phyloP scores from a whole-genome alignment of 352 stramenopile species.

The Phytophthora crassamura region DNA sequence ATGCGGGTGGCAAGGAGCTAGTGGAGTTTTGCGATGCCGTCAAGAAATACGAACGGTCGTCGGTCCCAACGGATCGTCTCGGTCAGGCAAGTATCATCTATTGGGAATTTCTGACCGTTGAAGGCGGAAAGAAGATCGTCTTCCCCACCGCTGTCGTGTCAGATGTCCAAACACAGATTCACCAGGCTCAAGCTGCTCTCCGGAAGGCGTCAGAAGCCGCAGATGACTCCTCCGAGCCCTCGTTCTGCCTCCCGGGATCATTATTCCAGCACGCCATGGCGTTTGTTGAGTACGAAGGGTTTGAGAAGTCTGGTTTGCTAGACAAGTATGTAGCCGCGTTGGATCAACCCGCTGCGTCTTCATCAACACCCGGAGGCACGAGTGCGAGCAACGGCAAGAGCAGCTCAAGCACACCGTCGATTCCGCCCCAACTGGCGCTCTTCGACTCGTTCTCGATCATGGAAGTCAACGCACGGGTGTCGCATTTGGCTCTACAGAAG shows the following conservation, averaged over 20 bases:
- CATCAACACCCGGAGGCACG: slow-evolving; percentile 24
- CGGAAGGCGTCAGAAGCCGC: slow-evolving; percentile 15
- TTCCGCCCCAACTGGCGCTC: slow-evolving; percentile 78
- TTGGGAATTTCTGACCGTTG: slow-evolving; percentile 81
- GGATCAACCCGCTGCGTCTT: slow-evolving; percentile 46
- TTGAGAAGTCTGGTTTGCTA: slow-evolving; percentile 71
- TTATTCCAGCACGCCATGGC: slow-evolving; percentile 78
- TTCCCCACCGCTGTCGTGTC: slow-evolving; percentile 64
- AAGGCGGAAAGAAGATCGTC: slow-evolving; percentile 64
- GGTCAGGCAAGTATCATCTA: slow-evolving; percentile 83
- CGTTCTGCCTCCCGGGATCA: slow-evolving; percentile 49
- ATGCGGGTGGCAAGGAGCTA: slow-evolving; percentile 63
- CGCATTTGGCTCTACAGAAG: slow-evolving; percentile 56
- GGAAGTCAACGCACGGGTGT: slow-evolving; percentile 86
- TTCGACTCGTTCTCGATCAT: slow-evolving; percentile 90
- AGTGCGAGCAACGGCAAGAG: slow-evolving; percentile 37
- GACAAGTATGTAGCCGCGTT: slow-evolving; percentile 84
- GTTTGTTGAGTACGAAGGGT: slow-evolving; percentile 72
- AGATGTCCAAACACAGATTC: slow-evolving; percentile 71
- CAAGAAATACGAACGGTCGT: slow-evolving; percentile 84
- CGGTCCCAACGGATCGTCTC: slow-evolving; percentile 69
- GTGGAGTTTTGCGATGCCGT: slow-evolving; percentile 86
- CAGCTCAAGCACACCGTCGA: slow-evolving; percentile 33
- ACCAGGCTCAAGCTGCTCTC: slow-evolving; percentile 58
- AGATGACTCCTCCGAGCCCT: slow-evolving; percentile 22